These are phyloP conservation scores for Penicillium sp. DNA, from an alignment of 2,329 filamentous ascomycete species.

Conservation along the genomic window DNA sequence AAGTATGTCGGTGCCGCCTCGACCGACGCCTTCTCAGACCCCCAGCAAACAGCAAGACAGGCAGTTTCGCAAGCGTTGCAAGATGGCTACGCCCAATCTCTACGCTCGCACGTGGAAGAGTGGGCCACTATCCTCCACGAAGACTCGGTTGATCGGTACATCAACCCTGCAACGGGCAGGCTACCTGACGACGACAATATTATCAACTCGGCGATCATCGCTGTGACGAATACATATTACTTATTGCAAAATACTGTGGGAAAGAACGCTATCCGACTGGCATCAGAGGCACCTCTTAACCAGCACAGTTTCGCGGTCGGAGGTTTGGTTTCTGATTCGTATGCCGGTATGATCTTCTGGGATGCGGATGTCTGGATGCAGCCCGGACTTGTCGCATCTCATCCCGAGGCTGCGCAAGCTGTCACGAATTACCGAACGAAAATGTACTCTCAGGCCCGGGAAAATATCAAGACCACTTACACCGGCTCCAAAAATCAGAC, in stretches of 20 bases:
- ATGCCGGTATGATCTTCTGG: conserved; percentile 70
- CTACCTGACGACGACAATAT: conserved; percentile 63
- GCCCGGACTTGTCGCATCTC: conserved; percentile 67
- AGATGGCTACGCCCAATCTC: conserved; percentile 60
- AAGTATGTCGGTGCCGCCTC: conserved; percentile 74
- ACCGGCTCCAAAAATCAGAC: conserved; percentile 65
- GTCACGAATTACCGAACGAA: conserved; percentile 69
- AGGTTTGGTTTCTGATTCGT: conserved; percentile 69
- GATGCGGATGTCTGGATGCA: conserved; percentile 72
- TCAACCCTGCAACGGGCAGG: conserved; percentile 59
- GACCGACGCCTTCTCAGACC: conserved; percentile 67
- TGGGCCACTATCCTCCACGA: conserved; percentile 67
- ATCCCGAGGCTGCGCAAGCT: conserved; percentile 65
- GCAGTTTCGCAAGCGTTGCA: conserved; percentile 58
- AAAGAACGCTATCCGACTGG: conserved; percentile 57
- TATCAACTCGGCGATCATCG: conserved; percentile 56
- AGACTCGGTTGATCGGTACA: conserved; percentile 67
- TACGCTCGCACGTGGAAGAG: conserved; percentile 62
- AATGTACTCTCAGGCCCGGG: conserved; percentile 62
- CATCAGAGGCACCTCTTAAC: conserved; percentile 59
- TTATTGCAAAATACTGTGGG: conserved; percentile 57
- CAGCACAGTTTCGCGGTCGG: conserved; percentile 71
- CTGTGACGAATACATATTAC: conserved; percentile 54
- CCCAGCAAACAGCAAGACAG: conserved; percentile 58
- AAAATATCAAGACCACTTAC: conserved; percentile 62